These are phyloP conservation scores for Starmerella apis DNA, from an alignment of 805 yeast genomes.

Conservation along the genomic window DNA sequence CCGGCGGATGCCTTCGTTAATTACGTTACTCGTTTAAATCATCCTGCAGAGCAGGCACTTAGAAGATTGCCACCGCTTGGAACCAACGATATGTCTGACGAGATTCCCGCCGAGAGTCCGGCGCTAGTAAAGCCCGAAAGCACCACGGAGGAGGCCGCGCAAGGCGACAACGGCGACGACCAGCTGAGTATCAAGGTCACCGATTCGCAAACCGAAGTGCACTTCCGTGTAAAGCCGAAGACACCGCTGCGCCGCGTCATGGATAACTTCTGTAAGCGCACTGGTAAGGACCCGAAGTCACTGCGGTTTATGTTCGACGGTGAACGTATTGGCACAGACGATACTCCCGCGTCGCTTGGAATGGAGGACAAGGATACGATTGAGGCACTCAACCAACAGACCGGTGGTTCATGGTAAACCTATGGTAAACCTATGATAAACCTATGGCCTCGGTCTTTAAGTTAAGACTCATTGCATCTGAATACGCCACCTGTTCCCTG, in stretches of 20 bases:
- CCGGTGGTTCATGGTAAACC: conserved; percentile 28
- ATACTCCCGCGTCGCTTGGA: conserved; percentile 80
- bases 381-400: conserved; percentile 95
- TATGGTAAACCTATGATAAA: too few species aligned
- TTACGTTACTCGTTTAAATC: not conserved
- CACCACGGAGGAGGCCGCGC: conserved; percentile 3
- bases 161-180: conserved; percentile 34
- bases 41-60: not conserved
- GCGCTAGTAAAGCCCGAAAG: conserved; percentile 17
- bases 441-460: not conserved
- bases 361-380: conserved; percentile 93
- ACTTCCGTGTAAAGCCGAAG: conserved; percentile 85
- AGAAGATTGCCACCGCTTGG: not conserved
- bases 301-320: conserved; percentile 91
- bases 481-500: not conserved
- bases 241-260: conserved; percentile 89
- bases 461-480: not conserved
- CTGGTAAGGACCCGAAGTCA: conserved; percentile 74
- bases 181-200: conserved; percentile 91
- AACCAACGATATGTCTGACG: not conserved
- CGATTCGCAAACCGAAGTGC: conserved; percentile 87
- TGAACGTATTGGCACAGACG: conserved; percentile 72
- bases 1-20: not conserved
- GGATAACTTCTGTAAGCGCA: conserved; percentile 97
- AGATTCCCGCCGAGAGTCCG: conserved; percentile 4